These are phyloP conservation scores for Helotiales sp. DNA, from an alignment of 2,329 filamentous ascomycete genomes.

Conservation along the genomic window DNA sequence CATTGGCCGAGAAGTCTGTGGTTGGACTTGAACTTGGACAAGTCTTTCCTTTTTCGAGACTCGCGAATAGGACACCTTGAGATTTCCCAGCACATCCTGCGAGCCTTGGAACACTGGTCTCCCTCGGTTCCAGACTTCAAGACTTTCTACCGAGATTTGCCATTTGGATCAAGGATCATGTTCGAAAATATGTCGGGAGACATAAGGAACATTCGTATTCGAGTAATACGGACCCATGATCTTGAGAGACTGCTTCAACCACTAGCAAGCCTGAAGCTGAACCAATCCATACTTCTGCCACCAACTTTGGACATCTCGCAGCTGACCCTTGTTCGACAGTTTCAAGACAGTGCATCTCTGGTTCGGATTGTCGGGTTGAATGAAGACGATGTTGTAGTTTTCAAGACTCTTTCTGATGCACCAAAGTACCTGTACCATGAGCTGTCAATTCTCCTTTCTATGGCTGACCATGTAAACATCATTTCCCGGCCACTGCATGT, in stretches of 20 bases:
- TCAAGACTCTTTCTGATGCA: constrained; percentile 5
- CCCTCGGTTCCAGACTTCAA: neutral
- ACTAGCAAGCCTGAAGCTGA: neutral
- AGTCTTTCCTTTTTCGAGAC: neutral
- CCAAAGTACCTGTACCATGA: constrained; percentile 15
- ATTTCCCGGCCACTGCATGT: constrained; percentile 1
- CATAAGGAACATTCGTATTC: neutral
- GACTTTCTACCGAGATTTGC: neutral
- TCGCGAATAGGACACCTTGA: neutral
- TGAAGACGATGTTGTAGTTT: neutral
- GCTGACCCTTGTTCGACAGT: neutral
- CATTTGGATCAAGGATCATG: constrained; percentile 14
- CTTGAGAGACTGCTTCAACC: constrained; percentile 2
- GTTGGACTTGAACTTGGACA: neutral
- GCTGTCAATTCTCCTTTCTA: neutral
- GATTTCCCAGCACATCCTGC: constrained; percentile 8
- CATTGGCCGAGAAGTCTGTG: neutral
- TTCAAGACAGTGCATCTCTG: constrained; percentile 7
- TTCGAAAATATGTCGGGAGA: constrained; percentile 1
- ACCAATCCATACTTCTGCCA: neutral
- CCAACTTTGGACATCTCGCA: constrained; percentile 1
- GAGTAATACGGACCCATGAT: neutral
- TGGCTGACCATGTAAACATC: constrained; percentile 7
- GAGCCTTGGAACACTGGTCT: neutral
- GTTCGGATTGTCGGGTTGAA: neutral